These are phyloP conservation scores for Aureobasidium melanogenum DNA, from an alignment of 2,329 filamentous ascomycete species.

Conservation along the genomic window DNA sequence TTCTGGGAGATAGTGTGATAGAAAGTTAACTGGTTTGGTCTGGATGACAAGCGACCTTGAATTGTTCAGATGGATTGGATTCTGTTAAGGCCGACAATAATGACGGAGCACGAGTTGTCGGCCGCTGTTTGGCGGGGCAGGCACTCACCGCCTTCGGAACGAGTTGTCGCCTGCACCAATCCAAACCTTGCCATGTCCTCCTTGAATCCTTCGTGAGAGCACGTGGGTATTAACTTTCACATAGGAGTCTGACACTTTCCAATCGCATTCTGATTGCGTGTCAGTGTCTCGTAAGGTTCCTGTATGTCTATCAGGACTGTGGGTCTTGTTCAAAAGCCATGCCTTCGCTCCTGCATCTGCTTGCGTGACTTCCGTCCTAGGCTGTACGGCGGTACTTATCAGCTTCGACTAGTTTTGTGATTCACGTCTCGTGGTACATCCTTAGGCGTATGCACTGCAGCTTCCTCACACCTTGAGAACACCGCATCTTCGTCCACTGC, in stretches of 20 bases:
- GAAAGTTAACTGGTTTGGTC: not conserved
- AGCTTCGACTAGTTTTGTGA: not conserved
- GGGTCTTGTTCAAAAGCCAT: not conserved
- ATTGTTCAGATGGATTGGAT: not conserved
- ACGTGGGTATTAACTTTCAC: not conserved
- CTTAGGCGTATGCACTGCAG: not conserved
- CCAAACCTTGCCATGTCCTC: too few relatives aligned
- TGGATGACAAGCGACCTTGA: not conserved
- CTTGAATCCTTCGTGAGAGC: not conserved
- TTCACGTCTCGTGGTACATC: conserved; percentile 7
- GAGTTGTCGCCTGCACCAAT: not conserved
- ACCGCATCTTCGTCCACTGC: not conserved
- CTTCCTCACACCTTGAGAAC: not conserved
- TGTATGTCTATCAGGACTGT: not conserved
- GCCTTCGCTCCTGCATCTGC: not conserved
- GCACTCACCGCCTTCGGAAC: conserved; percentile 7
- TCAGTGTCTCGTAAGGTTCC: not conserved
- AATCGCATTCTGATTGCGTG: not conserved
- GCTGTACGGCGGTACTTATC: not conserved
- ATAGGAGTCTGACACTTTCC: not conserved
- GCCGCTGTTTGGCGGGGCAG: conserved; percentile 4
- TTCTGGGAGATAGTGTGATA: not conserved
- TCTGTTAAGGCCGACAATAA: not conserved
- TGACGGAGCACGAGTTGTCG: conserved; percentile 5
- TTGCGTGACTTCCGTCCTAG: conserved; percentile 1